Base-by-base conservation (phyloP, 2,329 filamentous ascomycete species). In the Alternaria panax region DNA sequence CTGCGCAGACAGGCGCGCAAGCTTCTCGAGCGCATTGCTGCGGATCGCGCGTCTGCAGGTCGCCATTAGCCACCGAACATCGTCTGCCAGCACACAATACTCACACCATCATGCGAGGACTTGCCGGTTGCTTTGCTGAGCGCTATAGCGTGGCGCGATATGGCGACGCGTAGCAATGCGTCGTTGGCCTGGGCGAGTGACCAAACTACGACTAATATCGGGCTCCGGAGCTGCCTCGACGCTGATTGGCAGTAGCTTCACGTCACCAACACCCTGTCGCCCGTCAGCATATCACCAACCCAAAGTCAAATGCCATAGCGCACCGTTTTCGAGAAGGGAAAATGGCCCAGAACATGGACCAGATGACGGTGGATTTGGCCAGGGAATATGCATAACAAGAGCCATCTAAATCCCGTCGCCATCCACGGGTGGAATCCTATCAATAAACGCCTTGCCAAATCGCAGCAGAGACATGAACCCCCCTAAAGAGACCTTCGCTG, bases 21-120 rank as follows among this genome's bases (percentile, higher is more conserved):
- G 79, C 74, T 82, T 83, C 71, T 83, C 78, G 67, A 85, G 78
- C 47, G 83, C 83, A 66, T 80, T 78, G 68, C 81, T 79, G 52
- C 82, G 75, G 56, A 83, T 80, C 34, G 66, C 72, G 59, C 72
- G 75, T 57, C 75, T 77, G 30, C 4, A 28, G 25, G 14, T 5
- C 22, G 12, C 20, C 3, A 20, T 65, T 43, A 65, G 57, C 28
- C 20, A 36, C 18, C 24, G 4, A 5, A 5, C 24, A 14, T 3
- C 9, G 5, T 16, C 6, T 20, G 34, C 32, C 18, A 41, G 30
- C 6, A n/a, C 16, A 20, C 3, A 8, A 18, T 34, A 50, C 42
- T 45, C 46, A 59, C 57, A 46, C 57, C 57, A 59, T 59, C 7
- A 12, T 59, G 3, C 27, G 25, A 14, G 34, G 22, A 20, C 28